phyloP scores from a whole-genome alignment of 371 early-diverging fungal genomes.

The Rhizomucor pusillus region DNA sequence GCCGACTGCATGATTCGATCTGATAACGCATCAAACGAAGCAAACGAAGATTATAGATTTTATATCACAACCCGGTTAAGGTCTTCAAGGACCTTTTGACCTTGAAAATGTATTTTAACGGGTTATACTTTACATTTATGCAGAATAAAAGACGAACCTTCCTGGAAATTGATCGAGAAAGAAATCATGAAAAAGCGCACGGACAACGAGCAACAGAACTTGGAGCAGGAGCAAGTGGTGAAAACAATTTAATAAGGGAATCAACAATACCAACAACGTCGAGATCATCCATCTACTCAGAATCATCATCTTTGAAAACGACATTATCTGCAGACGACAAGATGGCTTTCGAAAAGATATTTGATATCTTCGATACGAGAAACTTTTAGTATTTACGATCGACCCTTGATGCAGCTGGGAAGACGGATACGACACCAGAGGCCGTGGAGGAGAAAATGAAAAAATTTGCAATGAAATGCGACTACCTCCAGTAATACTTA shows the following conservation, averaged over 20 bases:
- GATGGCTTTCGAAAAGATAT: not conserved
- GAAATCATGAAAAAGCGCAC: too few relatives aligned
- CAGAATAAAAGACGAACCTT: too few relatives aligned
- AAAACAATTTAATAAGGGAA: not conserved
- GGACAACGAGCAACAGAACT: too few relatives aligned
- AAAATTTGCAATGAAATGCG: slow-evolving; percentile 3
- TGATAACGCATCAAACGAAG: too few relatives aligned
- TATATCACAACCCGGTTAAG: too few relatives aligned
- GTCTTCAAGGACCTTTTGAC: too few relatives aligned
- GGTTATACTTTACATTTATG: too few relatives aligned
- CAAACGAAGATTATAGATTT: too few relatives aligned
- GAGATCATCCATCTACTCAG: not conserved
- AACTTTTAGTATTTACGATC: slow-evolving; percentile 3
- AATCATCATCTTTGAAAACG: too few relatives aligned
- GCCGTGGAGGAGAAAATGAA: slow-evolving; percentile 5
- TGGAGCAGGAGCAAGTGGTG: not conserved
- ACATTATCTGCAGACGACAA: not conserved
- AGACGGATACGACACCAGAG: not conserved
- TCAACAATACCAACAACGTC: not conserved
- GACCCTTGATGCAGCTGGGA: not conserved
- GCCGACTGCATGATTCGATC: too few relatives aligned
- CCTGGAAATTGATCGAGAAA: not conserved
- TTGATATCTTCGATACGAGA: not conserved
- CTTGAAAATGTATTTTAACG: too few relatives aligned
- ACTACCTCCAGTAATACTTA: slow-evolving; percentile 3